These are phyloP conservation scores for Marchantia polymorpha DNA, from an alignment of 225 moss, liverwort and hornwort species.

Conservation along the genomic window DNA sequence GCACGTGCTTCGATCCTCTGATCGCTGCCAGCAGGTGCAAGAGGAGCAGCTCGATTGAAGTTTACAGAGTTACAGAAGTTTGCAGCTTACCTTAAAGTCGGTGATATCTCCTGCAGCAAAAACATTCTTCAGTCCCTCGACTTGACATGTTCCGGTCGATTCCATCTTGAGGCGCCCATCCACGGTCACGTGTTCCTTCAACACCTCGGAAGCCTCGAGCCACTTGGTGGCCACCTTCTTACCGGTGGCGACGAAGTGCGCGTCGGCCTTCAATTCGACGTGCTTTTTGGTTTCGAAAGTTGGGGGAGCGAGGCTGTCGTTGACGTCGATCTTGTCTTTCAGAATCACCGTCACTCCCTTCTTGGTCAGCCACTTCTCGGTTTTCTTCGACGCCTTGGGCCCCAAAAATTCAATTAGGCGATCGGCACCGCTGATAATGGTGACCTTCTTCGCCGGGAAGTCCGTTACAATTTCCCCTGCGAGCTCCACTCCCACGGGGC, in stretches of 20 bases:
- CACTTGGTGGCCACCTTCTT: constrained; percentile 62
- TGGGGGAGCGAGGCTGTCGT: constrained; percentile 42
- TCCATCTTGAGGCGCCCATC: constrained; percentile 59
- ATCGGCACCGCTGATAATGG: constrained; percentile 57
- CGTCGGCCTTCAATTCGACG: constrained; percentile 52
- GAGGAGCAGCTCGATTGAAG: background rate
- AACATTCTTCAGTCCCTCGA: constrained; percentile 45
- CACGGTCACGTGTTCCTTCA: constrained; percentile 33
- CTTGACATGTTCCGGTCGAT: constrained; percentile 42
- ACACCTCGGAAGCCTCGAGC: constrained; percentile 48
- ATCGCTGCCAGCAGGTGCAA: background rate
- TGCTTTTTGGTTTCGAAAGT: constrained; percentile 59
- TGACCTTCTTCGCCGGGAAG: constrained; percentile 76
- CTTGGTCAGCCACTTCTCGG: constrained; percentile 63
- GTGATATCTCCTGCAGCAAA: constrained; percentile 70
- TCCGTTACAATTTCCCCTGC: constrained; percentile 80
- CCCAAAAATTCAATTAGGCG: constrained; percentile 64
- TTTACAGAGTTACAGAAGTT: background rate
- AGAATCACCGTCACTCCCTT: constrained; percentile 70
- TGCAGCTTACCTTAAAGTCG: constrained; percentile 57
- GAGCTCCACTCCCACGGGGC: constrained; percentile 80
- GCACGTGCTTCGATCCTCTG: background rate
- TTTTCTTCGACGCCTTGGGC: constrained; percentile 64
- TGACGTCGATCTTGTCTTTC: constrained; percentile 51
- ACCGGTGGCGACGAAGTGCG: constrained; percentile 58